Conservation (phyloP, 805 yeast species). For the Pichia paraexigua region DNA sequence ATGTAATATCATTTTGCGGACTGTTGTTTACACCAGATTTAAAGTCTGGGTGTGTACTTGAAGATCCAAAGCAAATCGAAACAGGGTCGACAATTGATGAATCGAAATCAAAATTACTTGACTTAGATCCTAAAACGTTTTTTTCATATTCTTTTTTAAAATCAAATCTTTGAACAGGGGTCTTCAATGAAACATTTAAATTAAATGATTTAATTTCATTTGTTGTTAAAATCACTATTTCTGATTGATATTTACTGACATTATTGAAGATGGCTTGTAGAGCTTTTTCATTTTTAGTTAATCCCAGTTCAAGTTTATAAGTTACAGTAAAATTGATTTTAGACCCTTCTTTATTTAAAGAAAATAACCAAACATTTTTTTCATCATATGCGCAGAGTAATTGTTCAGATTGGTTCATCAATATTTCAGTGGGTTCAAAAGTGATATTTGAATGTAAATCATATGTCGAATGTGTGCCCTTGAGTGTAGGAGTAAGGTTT, state of each 20-base stretch:
- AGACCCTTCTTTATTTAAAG: constrained; percentile 18
- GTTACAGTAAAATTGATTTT: constrained; percentile 8
- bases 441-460: constrained; percentile 11
- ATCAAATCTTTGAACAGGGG: constrained; percentile 18
- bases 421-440: constrained; percentile 22
- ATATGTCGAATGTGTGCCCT: neutral
- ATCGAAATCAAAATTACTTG: constrained; percentile 15
- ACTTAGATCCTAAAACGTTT: constrained; percentile 13
- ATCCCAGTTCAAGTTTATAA: constrained; percentile 7
- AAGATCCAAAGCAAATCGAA: constrained; percentile 40
- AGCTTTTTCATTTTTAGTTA: constrained; percentile 21
- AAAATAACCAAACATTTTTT: constrained; percentile 12
- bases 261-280: constrained; percentile 39
- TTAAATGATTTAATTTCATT: constrained; percentile 30
- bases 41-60: neutral
- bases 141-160: constrained; percentile 14
- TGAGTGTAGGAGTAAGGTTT: constrained; percentile 7
- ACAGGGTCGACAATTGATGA: constrained; percentile 27
- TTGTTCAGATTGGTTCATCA: constrained; percentile 20
- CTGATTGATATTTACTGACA: constrained; percentile 35
- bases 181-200: constrained; percentile 19
- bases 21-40: neutral
- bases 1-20: constrained; percentile 31
- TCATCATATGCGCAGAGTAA: constrained; percentile 22
- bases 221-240: constrained; percentile 36